A percentile compares a stretch with the other conserved stretches of the same genome.
These are phyloP conservation scores for Auricularia auricula-judae DNA, from an alignment of 768 basidiomycete species.

Conservation along the genomic window DNA sequence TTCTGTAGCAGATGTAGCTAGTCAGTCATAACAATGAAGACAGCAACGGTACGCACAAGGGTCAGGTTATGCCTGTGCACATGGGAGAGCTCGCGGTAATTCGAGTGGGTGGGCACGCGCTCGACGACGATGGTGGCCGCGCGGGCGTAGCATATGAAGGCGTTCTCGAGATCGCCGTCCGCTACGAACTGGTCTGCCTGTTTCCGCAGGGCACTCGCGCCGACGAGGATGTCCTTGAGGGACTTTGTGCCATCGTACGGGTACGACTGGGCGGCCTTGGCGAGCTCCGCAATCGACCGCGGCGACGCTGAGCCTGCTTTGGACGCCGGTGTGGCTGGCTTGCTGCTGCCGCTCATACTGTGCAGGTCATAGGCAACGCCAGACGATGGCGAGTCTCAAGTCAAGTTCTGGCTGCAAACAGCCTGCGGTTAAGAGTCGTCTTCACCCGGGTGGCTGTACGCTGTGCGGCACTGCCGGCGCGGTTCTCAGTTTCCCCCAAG, in stretches of 20 bases:
- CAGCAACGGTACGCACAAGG: constrained; percentile 35
- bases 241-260: constrained; percentile 3
- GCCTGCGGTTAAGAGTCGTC: too few species aligned
- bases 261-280: constrained; percentile 8
- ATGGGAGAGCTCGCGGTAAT: constrained; percentile 46
- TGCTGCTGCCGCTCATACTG: too few species aligned
- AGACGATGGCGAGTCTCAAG: too few species aligned
- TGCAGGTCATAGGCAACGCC: too few species aligned
- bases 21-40: neutral
- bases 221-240: constrained; percentile 12
- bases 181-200: constrained; percentile 6
- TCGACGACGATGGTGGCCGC: constrained; percentile 73
- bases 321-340: neutral
- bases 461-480: too few species aligned
- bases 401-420: too few species aligned
- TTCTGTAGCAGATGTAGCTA: constrained; percentile 33
- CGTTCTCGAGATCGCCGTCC: constrained; percentile 49
- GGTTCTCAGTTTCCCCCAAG: too few species aligned
- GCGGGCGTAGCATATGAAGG: constrained; percentile 59
- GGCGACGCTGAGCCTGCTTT: constrained; percentile 1
- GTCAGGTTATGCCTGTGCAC: constrained; percentile 58
- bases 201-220: constrained; percentile 9
- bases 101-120: constrained; percentile 61
- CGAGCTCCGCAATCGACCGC: constrained; percentile 14
- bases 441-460: too few species aligned